Percentiles rank a stretch among this genome's conserved stretches.
Conservation (phyloP, 495 filamentous ascomycete species). For the Xylaria venustula region DNA sequence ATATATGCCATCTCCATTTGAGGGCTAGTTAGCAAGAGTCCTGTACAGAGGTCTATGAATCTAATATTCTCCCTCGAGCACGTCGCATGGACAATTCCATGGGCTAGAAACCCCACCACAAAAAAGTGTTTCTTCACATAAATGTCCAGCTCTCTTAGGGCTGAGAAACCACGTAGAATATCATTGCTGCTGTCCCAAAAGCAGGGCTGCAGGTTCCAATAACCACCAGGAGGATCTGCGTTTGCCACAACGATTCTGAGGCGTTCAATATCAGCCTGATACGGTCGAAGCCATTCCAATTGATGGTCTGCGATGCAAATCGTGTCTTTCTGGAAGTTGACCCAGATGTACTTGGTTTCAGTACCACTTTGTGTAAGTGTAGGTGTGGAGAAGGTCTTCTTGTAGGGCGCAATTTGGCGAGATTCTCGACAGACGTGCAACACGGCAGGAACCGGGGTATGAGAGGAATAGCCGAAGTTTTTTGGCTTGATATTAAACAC, state of each 20-base stretch:
- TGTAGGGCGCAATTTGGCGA: background rate
- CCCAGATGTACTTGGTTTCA: background rate
- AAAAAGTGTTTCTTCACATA: background rate
- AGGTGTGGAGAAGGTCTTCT: background rate
- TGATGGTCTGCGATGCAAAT: background rate
- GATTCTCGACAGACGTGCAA: background rate
- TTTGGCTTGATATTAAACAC: background rate
- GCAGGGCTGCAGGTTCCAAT: background rate
- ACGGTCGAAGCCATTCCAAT: background rate
- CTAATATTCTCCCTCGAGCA: background rate
- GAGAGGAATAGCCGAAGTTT: background rate
- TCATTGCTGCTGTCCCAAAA: too few species aligned
- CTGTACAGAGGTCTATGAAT: background rate
- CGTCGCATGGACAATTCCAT: background rate
- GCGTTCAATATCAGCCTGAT: background rate
- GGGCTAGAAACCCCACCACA: background rate
- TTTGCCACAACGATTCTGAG: background rate
- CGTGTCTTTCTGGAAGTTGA: slow-evolving; percentile 1
- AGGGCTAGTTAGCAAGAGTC: background rate
- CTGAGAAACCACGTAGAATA: too few species aligned
- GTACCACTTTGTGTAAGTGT: background rate
- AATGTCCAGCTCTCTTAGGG: background rate
- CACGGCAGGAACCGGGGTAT: background rate
- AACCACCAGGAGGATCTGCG: too few species aligned
- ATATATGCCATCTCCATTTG: background rate